phyloP scores from a whole-genome alignment of 371 early-diverging fungal species.

The Mucor sp. region DNA sequence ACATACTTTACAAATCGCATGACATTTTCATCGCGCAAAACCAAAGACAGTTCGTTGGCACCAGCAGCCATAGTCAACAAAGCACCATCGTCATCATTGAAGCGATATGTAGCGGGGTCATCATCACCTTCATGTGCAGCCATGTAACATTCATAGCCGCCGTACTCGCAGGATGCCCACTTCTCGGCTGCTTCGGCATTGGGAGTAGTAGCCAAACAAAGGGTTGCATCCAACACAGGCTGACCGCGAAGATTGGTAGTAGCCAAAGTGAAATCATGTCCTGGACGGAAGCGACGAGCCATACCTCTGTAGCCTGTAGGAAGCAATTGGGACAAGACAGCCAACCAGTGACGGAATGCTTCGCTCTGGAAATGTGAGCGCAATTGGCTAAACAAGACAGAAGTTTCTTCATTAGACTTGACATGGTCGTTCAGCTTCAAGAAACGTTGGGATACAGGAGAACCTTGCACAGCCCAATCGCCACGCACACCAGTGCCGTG shows the following conservation, averaged over 20 bases:
- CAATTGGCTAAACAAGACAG: slow-evolving; percentile 15
- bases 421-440: slow-evolving; percentile 25
- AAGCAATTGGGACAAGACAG: slow-evolving; percentile 30
- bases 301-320: slow-evolving; percentile 33
- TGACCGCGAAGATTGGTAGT: slow-evolving; percentile 22
- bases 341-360: slow-evolving; percentile 50
- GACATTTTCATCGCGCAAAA: slow-evolving; percentile 70
- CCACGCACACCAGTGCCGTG: slow-evolving; percentile 57
- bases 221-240: slow-evolving; percentile 53
- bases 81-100: slow-evolving; percentile 64
- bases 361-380: slow-evolving; percentile 23
- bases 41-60: slow-evolving; percentile 64
- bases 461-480: slow-evolving; percentile 55
- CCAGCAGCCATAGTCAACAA: slow-evolving; percentile 68
- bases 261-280: slow-evolving; percentile 71
- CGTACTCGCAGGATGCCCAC: slow-evolving; percentile 69
- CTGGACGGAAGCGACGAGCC: slow-evolving; percentile 68
- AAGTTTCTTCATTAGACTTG: slow-evolving; percentile 17
- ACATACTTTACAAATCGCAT: slow-evolving; percentile 81
- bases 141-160: slow-evolving; percentile 81
- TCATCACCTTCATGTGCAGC: slow-evolving; percentile 67
- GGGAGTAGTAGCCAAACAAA: slow-evolving; percentile 47
- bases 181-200: slow-evolving; percentile 6
- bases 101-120: slow-evolving; percentile 72
- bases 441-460: slow-evolving; percentile 63